A percentile compares a stretch with the other conserved stretches of the same genome.
These are phyloP conservation scores for Penicillium sclerotiorum DNA, from an alignment of 2,329 filamentous ascomycete species.

Conservation along the genomic window DNA sequence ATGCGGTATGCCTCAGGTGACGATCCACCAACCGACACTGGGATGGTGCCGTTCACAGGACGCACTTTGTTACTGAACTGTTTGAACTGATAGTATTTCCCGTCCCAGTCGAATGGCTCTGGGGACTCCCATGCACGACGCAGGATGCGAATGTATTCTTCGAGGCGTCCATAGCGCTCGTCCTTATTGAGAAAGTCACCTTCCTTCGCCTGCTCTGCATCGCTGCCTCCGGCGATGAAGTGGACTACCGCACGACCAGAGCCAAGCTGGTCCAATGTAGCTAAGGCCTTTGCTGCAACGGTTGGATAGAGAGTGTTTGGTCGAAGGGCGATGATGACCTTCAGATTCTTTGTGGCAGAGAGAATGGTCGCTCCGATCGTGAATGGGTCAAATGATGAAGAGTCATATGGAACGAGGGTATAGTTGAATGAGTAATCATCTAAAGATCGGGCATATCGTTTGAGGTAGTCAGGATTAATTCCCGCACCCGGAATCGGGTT, in stretches of 20 bases:
- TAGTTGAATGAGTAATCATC: constrained; percentile 63
- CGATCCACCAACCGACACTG: constrained; percentile 62
- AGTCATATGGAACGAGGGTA: constrained; percentile 63
- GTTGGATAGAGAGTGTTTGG: constrained; percentile 66
- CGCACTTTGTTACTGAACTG: constrained; percentile 58
- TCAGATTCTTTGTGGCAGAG: constrained; percentile 60
- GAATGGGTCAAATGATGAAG: constrained; percentile 59
- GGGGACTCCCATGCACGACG: constrained; percentile 60
- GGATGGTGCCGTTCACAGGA: constrained; percentile 57
- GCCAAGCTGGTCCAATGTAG: constrained; percentile 63
- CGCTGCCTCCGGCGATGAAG: constrained; percentile 65
- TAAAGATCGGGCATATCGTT: constrained; percentile 21
- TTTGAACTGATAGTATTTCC: constrained; percentile 63
- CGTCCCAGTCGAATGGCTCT: constrained; percentile 64
- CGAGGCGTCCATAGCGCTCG: constrained; percentile 59
- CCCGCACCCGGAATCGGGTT: constrained; percentile 54
- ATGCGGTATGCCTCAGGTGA: constrained; percentile 63
- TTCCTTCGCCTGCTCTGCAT: constrained; percentile 62
- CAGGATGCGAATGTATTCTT: constrained; percentile 65
- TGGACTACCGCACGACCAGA: constrained; percentile 62
- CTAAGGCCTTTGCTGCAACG: constrained; percentile 63
- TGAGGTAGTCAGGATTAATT: constrained; percentile 48
- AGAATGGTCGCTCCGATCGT: constrained; percentile 63
- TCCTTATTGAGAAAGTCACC: constrained; percentile 63
- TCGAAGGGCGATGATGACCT: constrained; percentile 63